Percentiles rank a stretch among this genome's conserved stretches.
Evolutionary conservation across 257 asterid species (phyloP).

Genomic region (Petrea volubilis): DNA sequence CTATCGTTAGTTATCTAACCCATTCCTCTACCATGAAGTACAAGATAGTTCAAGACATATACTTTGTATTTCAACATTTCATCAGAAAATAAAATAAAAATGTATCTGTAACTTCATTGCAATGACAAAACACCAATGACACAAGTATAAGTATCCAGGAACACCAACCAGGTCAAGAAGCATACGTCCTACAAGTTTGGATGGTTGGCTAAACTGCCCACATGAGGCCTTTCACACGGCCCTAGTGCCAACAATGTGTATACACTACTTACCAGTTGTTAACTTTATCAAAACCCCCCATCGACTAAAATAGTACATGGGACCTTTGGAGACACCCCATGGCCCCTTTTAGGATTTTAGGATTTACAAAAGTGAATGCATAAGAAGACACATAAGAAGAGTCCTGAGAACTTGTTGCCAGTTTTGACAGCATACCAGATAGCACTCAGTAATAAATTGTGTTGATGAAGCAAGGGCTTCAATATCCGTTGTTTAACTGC

Average conservation of each 20-base stretch:
- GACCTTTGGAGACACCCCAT: conserved; percentile 43
- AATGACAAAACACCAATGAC: neutral
- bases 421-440: conserved; percentile 86
- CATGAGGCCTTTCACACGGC: no score
- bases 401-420: conserved; percentile 82
- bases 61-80: no score
- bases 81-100: neutral
- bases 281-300: no score
- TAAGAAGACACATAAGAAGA: neutral
- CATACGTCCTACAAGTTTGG: neutral
- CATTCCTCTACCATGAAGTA: conserved; percentile 8
- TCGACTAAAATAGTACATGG: no score
- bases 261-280: no score
- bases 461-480: conserved; percentile 75
- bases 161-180: conserved; percentile 12
- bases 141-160: conserved; percentile 19
- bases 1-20: conserved; percentile 15
- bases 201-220: conserved; percentile 94
- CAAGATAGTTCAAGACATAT: no score
- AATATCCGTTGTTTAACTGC: conserved; percentile 73
- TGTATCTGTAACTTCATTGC: neutral
- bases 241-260: no score
- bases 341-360: no score
- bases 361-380: neutral
- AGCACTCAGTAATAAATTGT: conserved; percentile 71